Conservation (phyloP, 805 yeast species). For the Yarrowia osloensis region DNA sequence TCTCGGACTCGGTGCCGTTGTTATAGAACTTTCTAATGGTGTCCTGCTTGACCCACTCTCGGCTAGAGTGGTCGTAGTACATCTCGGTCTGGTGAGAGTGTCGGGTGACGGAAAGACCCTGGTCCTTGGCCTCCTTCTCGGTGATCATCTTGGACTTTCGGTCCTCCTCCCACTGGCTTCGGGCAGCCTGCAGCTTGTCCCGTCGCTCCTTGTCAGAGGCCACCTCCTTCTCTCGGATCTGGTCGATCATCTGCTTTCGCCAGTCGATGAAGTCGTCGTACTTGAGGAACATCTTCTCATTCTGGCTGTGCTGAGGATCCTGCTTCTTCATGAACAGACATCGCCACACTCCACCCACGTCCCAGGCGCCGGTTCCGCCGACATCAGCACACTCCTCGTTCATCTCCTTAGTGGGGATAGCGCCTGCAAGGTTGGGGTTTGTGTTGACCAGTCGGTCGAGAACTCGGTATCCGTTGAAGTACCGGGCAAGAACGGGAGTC, state of each 20-base stretch:
- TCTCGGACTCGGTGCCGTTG: constrained; percentile 38
- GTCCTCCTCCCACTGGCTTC: constrained; percentile 4
- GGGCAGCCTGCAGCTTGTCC: constrained; percentile 1
- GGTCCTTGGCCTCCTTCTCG: constrained; percentile 38
- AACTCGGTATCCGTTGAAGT: constrained; percentile 29
- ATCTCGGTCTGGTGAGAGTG: constrained; percentile 37
- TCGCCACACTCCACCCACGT: constrained; percentile 81
- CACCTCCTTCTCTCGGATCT: constrained; percentile 23
- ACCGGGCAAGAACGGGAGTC: constrained; percentile 16
- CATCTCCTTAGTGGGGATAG: constrained; percentile 23
- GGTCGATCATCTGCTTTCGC: constrained; percentile 32
- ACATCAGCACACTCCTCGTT: constrained; percentile 58
- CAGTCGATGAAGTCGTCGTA: constrained; percentile 30
- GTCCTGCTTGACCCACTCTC: constrained; percentile 38
- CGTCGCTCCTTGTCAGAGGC: constrained; percentile 24
- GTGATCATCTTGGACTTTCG: constrained; percentile 26
- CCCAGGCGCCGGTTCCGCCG: constrained; percentile 81
- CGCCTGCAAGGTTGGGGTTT: constrained; percentile 29
- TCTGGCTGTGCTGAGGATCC: neutral
- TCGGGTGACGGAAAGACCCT: constrained; percentile 40
- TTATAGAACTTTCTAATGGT: constrained; percentile 41
- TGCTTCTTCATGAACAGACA: constrained; percentile 57
- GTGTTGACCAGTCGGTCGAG: constrained; percentile 12
- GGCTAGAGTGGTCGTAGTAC: constrained; percentile 39
- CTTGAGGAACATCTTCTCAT: constrained; percentile 28